Base-by-base conservation (phyloP, 176 grass and related monocot species). In the Tillandsia leiboldiana region DNA sequence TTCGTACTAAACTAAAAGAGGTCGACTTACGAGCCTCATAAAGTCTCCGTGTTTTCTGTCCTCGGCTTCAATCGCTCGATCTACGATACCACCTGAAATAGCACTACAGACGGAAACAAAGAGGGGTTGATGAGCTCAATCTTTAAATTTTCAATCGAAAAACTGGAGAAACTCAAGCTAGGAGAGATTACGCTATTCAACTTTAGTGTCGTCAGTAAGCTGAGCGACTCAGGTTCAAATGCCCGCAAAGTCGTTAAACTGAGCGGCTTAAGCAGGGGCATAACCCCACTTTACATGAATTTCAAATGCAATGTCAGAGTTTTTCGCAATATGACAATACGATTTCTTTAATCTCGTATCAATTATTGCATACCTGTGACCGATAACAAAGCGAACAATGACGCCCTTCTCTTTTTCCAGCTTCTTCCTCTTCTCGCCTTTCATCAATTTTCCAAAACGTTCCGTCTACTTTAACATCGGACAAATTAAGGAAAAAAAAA, bases 351-450 rank as follows among this genome's bases (percentile, higher is more conserved):
- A 4, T 42, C 33, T 42, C 7, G 33, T 42, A 61, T 61, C 56
- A 61, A 82, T 3, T 50, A 77, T 78, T 51, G 17, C 64, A 71
- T 99, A 93, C 94, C 94, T 99, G 77, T 99, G 94, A 52, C 94
- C 94, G 18, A 99, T 99, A 72, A 83, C 91, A 81, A 99, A 99
- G 64, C 94, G 89, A 20, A 93, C 80, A 72, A 99, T 82, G 73
- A 99, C 93, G 22, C 94, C 94, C 62, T 99, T 92, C 17, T 90
- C 79, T 66, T 83, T 74, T 86, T 99, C 94, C 64, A 99, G 78
- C 49, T 85, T 83, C 62, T 86, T 47, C 63, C 91, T 70, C 65
- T 85, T 90, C 78, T 92, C 77, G 82, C 94, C 94, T 86, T 75
- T 28, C 57, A 71, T 11, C 11, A 3, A 64, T 23, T 61, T 61